Conservation (phyloP, 495 filamentous ascomycete genomes). For the Daldinia loculata region DNA sequence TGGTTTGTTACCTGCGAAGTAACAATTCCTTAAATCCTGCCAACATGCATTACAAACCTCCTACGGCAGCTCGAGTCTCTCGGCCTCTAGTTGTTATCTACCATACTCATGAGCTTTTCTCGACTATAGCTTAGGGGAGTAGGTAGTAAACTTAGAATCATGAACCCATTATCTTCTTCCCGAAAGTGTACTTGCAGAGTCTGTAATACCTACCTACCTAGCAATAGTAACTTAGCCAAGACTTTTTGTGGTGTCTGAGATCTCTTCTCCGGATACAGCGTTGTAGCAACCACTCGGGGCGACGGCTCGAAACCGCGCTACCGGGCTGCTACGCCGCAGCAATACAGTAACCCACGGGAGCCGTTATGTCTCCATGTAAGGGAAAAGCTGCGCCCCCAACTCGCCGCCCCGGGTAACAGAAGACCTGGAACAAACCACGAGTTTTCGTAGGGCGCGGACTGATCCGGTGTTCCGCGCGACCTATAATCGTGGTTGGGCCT, state of each 20-base stretch:
- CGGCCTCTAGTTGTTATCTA: background rate
- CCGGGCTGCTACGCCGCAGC: constrained; percentile 2
- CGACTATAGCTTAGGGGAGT: background rate
- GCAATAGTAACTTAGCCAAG: background rate
- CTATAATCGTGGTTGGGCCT: background rate
- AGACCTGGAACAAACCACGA: background rate
- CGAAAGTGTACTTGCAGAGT: background rate
- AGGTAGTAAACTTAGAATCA: background rate
- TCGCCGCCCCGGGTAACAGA: background rate
- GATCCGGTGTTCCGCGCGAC: constrained; percentile 4
- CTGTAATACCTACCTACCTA: background rate
- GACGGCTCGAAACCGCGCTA: constrained; percentile 3
- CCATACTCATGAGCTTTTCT: background rate
- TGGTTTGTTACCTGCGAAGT: background rate
- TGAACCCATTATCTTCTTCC: background rate
- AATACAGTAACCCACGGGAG: constrained; percentile 1
- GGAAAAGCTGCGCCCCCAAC: constrained; percentile 1
- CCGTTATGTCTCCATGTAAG: background rate
- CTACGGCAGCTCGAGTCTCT: background rate
- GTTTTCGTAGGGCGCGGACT: background rate
- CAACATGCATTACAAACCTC: background rate
- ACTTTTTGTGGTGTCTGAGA: background rate
- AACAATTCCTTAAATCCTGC: background rate
- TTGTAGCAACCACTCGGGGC: background rate
- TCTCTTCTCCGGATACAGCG: background rate